These are phyloP conservation scores for Sporobolomyces roseus DNA, from an alignment of 768 basidiomycete species.

Conservation along the genomic window DNA sequence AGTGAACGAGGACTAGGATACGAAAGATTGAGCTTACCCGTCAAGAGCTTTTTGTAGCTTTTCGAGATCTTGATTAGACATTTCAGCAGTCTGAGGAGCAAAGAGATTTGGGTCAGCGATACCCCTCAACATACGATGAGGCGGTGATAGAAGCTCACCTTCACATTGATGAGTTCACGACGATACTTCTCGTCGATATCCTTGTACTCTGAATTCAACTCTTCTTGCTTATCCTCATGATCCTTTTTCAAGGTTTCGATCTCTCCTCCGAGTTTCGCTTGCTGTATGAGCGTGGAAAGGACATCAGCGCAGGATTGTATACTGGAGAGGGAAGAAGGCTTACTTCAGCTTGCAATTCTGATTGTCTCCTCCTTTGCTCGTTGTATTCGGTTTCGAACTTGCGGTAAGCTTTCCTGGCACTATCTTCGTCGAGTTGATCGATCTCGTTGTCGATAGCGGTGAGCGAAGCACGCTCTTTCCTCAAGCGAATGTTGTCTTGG, in stretches of 20 bases:
- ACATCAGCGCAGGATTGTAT: too few species aligned
- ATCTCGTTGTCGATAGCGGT: constrained; percentile 66
- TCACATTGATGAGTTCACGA: constrained; percentile 88
- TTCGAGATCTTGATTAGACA: constrained; percentile 94
- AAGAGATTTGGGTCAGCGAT: too few species aligned
- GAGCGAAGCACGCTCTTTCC: constrained; percentile 66
- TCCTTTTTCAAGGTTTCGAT: constrained; percentile 68
- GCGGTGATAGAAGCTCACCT: constrained; percentile 56
- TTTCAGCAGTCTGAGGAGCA: constrained; percentile 75
- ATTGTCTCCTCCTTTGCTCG: constrained; percentile 67
- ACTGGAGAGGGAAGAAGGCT: constrained; percentile 30
- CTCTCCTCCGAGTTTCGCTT: constrained; percentile 84
- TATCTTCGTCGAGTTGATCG: constrained; percentile 73
- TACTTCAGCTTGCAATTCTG: constrained; percentile 66
- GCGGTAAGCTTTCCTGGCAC: constrained; percentile 73
- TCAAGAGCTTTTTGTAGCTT: constrained; percentile 97
- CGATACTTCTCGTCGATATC: constrained; percentile 79
- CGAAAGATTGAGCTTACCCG: constrained; percentile 59
- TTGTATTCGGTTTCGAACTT: constrained; percentile 79
- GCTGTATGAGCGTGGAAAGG: constrained; percentile 17
- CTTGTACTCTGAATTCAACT: constrained; percentile 74
- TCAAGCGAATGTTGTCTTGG: constrained; percentile 76
- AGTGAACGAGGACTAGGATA: not conserved
- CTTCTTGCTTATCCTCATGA: constrained; percentile 62
- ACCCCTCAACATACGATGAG: not conserved